Evolutionary conservation across 129 eudicot species (phyloP).

Genomic region (Centaurea solstitialis): DNA sequence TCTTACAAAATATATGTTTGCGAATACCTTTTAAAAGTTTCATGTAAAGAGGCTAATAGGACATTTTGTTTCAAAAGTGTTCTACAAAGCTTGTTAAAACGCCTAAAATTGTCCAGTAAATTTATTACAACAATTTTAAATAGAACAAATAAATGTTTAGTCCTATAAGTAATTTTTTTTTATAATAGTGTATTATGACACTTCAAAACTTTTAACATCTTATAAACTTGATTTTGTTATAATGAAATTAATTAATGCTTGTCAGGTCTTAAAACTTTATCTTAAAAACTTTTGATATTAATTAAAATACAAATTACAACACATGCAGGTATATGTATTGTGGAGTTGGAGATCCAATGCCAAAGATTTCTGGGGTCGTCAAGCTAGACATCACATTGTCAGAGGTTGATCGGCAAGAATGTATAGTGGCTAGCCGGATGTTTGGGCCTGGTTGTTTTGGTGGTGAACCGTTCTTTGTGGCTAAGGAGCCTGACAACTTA

Average conservation of each 20-base stretch:
- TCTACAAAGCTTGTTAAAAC: no score
- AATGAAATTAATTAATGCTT: not conserved
- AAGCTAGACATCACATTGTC: slow-evolving; percentile 50
- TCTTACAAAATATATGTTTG: no score
- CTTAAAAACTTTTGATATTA: not conserved
- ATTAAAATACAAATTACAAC: not conserved
- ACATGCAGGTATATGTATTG: slow-evolving; percentile 54
- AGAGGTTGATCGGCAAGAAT: slow-evolving; percentile 43
- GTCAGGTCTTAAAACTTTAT: no score
- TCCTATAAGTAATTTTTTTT: no score
- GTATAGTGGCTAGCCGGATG: slow-evolving; percentile 54
- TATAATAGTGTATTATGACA: no score
- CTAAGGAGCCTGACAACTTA: slow-evolving; percentile 32
- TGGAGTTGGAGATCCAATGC: slow-evolving; percentile 59
- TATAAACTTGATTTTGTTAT: not conserved
- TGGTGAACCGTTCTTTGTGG: slow-evolving; percentile 71
- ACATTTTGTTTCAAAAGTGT: no score
- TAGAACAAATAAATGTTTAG: not conserved
- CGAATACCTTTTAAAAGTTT: not conserved
- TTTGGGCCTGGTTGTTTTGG: slow-evolving; percentile 61
- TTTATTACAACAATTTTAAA: not conserved
- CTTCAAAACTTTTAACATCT: not conserved
- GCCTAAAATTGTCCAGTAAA: no score
- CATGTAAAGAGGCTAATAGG: not conserved
- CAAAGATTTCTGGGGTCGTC: slow-evolving; percentile 57